These are phyloP conservation scores for Solanum etuberosum DNA, from an alignment of 257 asterid genomes.

Conservation along the genomic window DNA sequence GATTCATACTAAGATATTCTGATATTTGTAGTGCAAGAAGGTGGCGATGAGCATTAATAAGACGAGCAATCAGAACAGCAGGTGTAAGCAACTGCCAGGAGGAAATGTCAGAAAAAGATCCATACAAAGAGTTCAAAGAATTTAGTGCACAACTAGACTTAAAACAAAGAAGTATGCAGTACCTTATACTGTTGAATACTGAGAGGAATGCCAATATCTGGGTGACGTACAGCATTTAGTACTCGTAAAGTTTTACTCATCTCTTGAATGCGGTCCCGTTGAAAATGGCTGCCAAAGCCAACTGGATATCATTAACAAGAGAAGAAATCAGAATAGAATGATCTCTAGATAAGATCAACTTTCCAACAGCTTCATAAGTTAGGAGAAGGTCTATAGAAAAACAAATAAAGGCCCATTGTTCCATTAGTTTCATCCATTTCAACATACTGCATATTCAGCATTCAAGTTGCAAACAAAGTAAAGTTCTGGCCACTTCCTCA, in stretches of 20 bases:
- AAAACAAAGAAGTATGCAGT: constrained; percentile 2
- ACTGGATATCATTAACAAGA: constrained; percentile 76
- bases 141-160: not conserved
- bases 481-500: not conserved
- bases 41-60: constrained; percentile 78
- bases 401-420: not conserved
- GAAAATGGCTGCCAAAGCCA: constrained; percentile 93
- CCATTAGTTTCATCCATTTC: not conserved
- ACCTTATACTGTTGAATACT: constrained; percentile 98
- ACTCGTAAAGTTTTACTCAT: constrained; percentile 78
- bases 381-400: not conserved
- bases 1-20: constrained; percentile 70
- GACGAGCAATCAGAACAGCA: constrained; percentile 75
- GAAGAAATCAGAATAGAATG: constrained; percentile 45
- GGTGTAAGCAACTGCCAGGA: constrained; percentile 79
- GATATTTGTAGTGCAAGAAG: constrained; percentile 79
- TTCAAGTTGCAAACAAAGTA: not conserved
- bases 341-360: constrained; percentile 14
- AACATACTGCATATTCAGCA: not conserved
- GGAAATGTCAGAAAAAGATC: not conserved
- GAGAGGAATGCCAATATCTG: constrained; percentile 74
- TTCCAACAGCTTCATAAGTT: not conserved
- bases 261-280: constrained; percentile 80
- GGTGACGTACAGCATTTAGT: constrained; percentile 75
- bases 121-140: not conserved